A percentile compares a stretch with the other conserved stretches of the same genome.
Evolutionary conservation across 2,329 filamentous ascomycete genomes (phyloP).

Genomic region (Diaporthe sp.): DNA sequence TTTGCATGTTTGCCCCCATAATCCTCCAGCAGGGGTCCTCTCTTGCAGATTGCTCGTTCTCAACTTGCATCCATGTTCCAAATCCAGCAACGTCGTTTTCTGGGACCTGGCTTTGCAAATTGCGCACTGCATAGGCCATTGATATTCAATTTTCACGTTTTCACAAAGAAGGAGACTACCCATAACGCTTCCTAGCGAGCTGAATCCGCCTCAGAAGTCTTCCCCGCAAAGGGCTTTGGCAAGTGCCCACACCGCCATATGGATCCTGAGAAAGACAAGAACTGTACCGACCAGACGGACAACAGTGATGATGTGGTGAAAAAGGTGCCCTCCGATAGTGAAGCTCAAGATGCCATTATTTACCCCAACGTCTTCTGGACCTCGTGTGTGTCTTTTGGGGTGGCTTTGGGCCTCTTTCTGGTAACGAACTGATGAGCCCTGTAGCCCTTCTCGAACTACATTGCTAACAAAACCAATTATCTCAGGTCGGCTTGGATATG

Average conservation of each 20-base stretch:
- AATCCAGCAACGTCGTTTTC: too few relatives aligned
- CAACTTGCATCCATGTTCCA: too few relatives aligned
- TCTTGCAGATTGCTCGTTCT: too few relatives aligned
- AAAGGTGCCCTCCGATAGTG: neutral
- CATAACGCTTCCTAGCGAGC: neutral
- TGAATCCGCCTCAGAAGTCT: neutral
- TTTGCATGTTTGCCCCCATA: neutral
- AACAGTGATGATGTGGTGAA: neutral
- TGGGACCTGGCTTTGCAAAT: neutral
- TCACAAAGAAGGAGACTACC: neutral
- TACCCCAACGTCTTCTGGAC: slow-evolving; percentile 12
- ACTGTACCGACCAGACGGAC: neutral
- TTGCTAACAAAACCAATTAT: too few relatives aligned
- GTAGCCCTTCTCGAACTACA: neutral
- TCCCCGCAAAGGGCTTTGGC: neutral
- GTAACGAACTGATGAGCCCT: neutral
- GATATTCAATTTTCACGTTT: neutral
- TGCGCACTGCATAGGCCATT: neutral
- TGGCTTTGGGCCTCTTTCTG: slow-evolving; percentile 3
- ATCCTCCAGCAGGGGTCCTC: too few relatives aligned
- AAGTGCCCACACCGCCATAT: neutral
- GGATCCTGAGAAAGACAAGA: neutral
- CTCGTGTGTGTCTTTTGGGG: neutral
- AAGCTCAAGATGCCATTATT: neutral
- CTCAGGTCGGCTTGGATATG: slow-evolving; percentile 8